phyloP scores from a whole-genome alignment of 371 early-diverging fungal genomes.

The Mortierella sp. region DNA sequence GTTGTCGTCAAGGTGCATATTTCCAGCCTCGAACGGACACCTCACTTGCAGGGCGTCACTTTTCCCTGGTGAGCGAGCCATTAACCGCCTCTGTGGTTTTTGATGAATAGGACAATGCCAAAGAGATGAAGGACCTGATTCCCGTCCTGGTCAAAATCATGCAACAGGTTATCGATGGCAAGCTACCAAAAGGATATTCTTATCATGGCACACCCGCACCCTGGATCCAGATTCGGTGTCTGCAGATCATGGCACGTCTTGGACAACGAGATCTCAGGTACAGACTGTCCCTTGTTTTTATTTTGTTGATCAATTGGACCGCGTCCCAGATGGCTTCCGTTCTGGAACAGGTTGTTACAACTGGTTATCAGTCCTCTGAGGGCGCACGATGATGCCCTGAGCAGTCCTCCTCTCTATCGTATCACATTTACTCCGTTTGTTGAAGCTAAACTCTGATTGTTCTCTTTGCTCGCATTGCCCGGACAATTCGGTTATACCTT shows the following conservation, averaged over 20 bases:
- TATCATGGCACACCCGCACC: conserved; percentile 52
- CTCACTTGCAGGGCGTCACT: too few relatives aligned
- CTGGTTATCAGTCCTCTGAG: too few relatives aligned
- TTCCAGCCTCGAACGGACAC: too few relatives aligned
- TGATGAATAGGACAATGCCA: conserved; percentile 24
- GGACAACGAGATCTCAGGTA: conserved; percentile 51
- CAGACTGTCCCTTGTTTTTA: not conserved
- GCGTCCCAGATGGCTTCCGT: too few relatives aligned
- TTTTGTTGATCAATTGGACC: too few relatives aligned
- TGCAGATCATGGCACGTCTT: conserved; percentile 42
- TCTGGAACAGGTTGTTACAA: too few relatives aligned
- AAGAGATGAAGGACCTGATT: conserved; percentile 26
- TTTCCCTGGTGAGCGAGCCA: not conserved
- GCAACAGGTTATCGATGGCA: conserved; percentile 46
- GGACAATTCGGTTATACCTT: too few relatives aligned
- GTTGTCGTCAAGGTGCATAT: conserved; percentile 30
- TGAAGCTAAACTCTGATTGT: not conserved
- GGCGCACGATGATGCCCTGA: not conserved
- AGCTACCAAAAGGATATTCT: conserved; percentile 44
- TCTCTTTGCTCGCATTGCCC: not conserved
- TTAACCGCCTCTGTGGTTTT: not conserved
- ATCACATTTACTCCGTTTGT: conserved; percentile 1
- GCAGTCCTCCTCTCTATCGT: not conserved
- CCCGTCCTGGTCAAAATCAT: conserved; percentile 37
- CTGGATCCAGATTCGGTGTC: conserved; percentile 52